Conservation (phyloP, 352 stramenopile genomes). For the Peronospora belbahrii region DNA sequence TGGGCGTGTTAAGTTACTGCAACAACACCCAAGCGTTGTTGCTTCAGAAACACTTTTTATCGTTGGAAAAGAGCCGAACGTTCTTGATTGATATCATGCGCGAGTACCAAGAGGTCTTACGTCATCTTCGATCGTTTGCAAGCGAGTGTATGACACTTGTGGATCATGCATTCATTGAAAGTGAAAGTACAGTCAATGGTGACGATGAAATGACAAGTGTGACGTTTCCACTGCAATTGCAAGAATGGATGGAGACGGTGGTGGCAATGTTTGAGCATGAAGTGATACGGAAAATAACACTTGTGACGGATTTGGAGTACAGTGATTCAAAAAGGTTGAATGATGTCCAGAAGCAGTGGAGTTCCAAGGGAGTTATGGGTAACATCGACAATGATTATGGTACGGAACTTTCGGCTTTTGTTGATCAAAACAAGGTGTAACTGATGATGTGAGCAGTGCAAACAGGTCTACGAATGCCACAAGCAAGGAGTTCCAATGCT, state of each 20-base stretch:
- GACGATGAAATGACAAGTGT: slow-evolving; percentile 14
- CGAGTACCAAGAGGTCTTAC: slow-evolving; percentile 41
- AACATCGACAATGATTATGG: slow-evolving; percentile 47
- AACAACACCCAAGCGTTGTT: slow-evolving; percentile 33
- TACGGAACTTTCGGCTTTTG: slow-evolving; percentile 15
- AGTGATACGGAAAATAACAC: slow-evolving; percentile 40
- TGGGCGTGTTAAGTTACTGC: slow-evolving; percentile 44
- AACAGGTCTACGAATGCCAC: slow-evolving; percentile 32
- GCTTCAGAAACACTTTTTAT: slow-evolving; percentile 56
- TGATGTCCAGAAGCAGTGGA: slow-evolving; percentile 39
- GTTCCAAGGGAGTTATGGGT: slow-evolving; percentile 23
- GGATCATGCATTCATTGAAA: slow-evolving; percentile 22
- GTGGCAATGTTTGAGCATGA: slow-evolving; percentile 61
- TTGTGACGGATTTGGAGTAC: slow-evolving; percentile 52
- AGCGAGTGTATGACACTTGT: slow-evolving; percentile 28
- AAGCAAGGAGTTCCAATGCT: slow-evolving; percentile 9
- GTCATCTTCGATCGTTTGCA: slow-evolving; percentile 32
- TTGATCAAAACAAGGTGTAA: not conserved
- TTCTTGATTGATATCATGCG: slow-evolving; percentile 49
- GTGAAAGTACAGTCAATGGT: slow-evolving; percentile 14
- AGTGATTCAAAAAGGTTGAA: slow-evolving; percentile 32
- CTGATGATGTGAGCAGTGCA: slow-evolving; percentile 20
- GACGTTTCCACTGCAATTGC: slow-evolving; percentile 22
- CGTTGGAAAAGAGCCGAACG: slow-evolving; percentile 53
- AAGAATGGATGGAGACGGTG: slow-evolving; percentile 77